Base-by-base conservation (phyloP, 306 rosid genomes). In the Trifolium pratense region DNA sequence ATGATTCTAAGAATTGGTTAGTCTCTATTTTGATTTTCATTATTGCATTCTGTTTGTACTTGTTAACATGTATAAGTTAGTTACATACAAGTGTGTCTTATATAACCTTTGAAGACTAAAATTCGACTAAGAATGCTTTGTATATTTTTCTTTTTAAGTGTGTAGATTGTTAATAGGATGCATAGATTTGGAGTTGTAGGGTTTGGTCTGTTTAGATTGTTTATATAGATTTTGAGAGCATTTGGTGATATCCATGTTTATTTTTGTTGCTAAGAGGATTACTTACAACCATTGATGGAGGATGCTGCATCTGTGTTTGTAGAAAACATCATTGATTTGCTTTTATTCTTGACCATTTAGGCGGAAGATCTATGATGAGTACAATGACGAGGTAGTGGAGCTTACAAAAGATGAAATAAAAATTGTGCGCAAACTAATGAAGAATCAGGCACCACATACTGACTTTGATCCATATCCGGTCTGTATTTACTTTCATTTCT, bases 401-500 rank as follows among this genome's bases (percentile, higher is more conserved):
- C 70, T 91, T 40, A 87, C 91, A 32, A 87, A 86, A 70, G 83
- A 88, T 71, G 97, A 94, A 61, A 69, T 88, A 70, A 89, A 79
- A 77, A 60, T 87, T 23, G 75, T 94, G 46, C 81, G 86, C 6
- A 88, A 84, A 78, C 62, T 91, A 75, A 85, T 91, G 20, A 81
- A 84, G 77, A 90, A 87, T 71, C 87, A 52, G 79, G 96, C 97
- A 67, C 97, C 96, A 7, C 96, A 94, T 82, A 16, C 86, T 48
- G 96, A 85, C 71, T 94, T 91, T 66, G 95, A 94, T 74, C 93
- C 95, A 29, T 66, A 88, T 84, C 86, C 84, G 81, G 99, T 94
- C 3, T 21, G 91, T 84, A 75, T 62, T 65, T 64, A 59, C 34
- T 68, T 71, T 68, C 26, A 63, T 55, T 75, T 53, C 39, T 65